Percentiles rank a stretch among this genome's conserved stretches.
These are phyloP conservation scores for Torulaspora globosa DNA, from an alignment of 1,139 yeast genomes.

Conservation along the genomic window DNA sequence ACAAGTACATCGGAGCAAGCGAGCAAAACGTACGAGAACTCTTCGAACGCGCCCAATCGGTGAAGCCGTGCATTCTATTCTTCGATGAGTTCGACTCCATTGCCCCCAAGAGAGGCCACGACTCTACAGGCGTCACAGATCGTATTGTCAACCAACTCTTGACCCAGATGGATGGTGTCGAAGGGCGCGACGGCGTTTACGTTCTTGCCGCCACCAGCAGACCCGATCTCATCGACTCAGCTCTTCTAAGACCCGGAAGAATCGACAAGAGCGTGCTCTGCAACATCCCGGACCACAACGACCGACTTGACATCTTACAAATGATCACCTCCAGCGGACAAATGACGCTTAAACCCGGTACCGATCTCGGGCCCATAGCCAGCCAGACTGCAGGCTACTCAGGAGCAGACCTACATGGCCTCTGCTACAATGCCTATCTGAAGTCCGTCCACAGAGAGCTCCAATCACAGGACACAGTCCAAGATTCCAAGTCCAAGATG, in stretches of 20 bases:
- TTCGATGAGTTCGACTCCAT: slow-evolving; percentile 97
- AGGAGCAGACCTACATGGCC: slow-evolving; percentile 93
- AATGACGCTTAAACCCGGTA: slow-evolving; percentile 50
- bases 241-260: slow-evolving; percentile 91
- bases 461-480: slow-evolving; percentile 34
- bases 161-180: slow-evolving; percentile 99
- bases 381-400: slow-evolving; percentile 68
- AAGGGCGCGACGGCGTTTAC: slow-evolving; percentile 93
- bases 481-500: background rate
- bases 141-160: slow-evolving; percentile 95
- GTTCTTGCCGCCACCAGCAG: slow-evolving; percentile 94
- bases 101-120: slow-evolving; percentile 98
- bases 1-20: slow-evolving; percentile 95
- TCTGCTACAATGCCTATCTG: slow-evolving; percentile 86
- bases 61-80: slow-evolving; percentile 84
- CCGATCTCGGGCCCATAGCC: slow-evolving; percentile 56
- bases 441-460: slow-evolving; percentile 82
- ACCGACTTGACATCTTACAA: slow-evolving; percentile 66
- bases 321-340: slow-evolving; percentile 36
- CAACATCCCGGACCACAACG: slow-evolving; percentile 72
- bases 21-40: slow-evolving; percentile 92
- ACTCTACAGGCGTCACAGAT: slow-evolving; percentile 96
- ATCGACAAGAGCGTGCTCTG: slow-evolving; percentile 88
- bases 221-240: slow-evolving; percentile 93
- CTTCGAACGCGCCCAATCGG: slow-evolving; percentile 73